phyloP scores from a whole-genome alignment of 352 stramenopile genomes.

The Globisporangium nodosum region DNA sequence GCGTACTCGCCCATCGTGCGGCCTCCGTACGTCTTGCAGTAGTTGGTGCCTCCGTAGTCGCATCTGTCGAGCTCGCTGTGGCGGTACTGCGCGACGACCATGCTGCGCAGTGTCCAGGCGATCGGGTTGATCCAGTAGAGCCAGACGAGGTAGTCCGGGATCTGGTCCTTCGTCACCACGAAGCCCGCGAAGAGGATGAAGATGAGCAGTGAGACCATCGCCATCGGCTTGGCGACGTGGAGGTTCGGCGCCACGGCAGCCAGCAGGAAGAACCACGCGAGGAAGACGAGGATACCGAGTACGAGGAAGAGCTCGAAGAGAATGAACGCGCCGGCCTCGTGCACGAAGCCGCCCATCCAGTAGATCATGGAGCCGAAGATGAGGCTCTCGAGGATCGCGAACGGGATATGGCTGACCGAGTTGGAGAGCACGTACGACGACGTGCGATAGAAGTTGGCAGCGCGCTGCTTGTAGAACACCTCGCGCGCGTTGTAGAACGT shows the following conservation, averaged over 20 bases:
- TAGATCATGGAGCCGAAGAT: conserved; percentile 88
- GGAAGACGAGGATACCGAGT: conserved; percentile 47
- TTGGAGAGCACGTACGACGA: conserved; percentile 73
- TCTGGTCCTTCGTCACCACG: conserved; percentile 41
- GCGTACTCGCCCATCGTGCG: conserved; percentile 46
- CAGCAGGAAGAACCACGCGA: conserved; percentile 51
- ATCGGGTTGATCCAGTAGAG: conserved; percentile 73
- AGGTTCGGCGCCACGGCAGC: conserved; percentile 29
- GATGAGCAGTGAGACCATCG: conserved; percentile 48
- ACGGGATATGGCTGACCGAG: conserved; percentile 43
- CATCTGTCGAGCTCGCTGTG: conserved; percentile 28
- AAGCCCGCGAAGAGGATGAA: conserved; percentile 73
- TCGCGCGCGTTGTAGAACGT: conserved; percentile 65
- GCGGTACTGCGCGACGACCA: conserved; percentile 47
- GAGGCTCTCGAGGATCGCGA: conserved; percentile 64
- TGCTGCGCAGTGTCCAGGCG: conserved; percentile 38
- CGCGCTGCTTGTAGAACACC: conserved; percentile 87
- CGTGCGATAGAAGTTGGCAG: conserved; percentile 83
- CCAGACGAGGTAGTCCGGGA: conserved; percentile 58
- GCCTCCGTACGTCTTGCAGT: conserved; percentile 28
- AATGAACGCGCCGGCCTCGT: conserved; percentile 42
- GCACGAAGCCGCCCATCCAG: conserved; percentile 75
- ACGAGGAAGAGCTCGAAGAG: conserved; percentile 73
- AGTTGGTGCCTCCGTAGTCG: conserved; percentile 31
- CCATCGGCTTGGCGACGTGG: conserved; percentile 49